Evolutionary conservation across 2,329 filamentous ascomycete genomes (phyloP), one percentile per base, ranked within the genome.

Genomic region (Cryphonectria nitschkei): DNA sequence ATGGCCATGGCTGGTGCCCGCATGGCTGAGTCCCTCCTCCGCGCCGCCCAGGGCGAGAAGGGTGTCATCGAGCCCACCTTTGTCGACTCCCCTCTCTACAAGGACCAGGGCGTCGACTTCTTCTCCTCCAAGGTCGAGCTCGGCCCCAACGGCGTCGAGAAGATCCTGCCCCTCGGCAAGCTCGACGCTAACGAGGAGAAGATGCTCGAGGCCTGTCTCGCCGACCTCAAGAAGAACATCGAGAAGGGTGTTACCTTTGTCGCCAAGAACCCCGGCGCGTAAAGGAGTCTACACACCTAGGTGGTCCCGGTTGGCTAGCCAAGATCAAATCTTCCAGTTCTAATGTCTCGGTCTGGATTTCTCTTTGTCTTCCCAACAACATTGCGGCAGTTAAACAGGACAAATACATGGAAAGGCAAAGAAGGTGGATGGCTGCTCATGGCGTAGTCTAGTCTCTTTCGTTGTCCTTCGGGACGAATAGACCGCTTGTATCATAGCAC

Each of bases 91-190:
- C 95, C 95, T 75, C 90, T 98, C 77, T 98, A 94, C 93, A 98
- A 98, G 92, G 94, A 98, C 87, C 92, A 97, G 87, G 96, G 95
- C 80, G 89, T 97, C 79, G 93, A 97, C 73, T 99, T 97, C 93
- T 99, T 99, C 87, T 92, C 94, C 81, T 95, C 92, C 85, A 92
- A 90, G 84, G 93, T 99, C 81, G 93, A 97, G 88, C 93, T 99
- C 80, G 96, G 96, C 86, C 94, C 95, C 82, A 92, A 95, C 82
- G 96, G 96, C 87, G 95, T 97, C 76, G 91, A 96, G 89, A 92
- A 97, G 90, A 95, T 98, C 83, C 88, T 92, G 82, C 90, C 92
- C 78, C 85, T 99, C 78, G 96, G 96, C 84, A 87, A 93, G 84
- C 81, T 98, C 81, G 93, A 93, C 80, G 89, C 90, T 78, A 86